These are phyloP conservation scores for Phytophthora podocarpi DNA, from an alignment of 352 stramenopile species.

Conservation along the genomic window DNA sequence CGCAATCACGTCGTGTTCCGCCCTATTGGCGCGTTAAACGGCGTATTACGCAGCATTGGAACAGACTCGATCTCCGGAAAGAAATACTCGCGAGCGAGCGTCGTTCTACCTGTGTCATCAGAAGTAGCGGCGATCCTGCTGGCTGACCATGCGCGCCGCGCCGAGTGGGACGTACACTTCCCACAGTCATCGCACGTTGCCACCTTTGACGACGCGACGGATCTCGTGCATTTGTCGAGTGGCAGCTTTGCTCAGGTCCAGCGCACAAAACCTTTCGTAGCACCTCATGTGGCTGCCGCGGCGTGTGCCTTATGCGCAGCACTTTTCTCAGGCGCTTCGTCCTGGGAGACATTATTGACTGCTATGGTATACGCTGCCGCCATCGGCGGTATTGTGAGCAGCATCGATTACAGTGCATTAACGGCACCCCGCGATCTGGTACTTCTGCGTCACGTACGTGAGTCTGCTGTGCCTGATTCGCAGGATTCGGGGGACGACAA, in stretches of 20 bases:
- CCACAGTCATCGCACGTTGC: conserved; percentile 63
- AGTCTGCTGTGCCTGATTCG: conserved; percentile 56
- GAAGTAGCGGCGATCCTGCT: conserved; percentile 71
- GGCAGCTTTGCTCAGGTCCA: conserved; percentile 47
- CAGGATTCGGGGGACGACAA: conserved; percentile 39
- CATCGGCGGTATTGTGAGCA: conserved; percentile 49
- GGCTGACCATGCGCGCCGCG: conserved; percentile 65
- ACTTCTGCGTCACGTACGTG: conserved; percentile 75
- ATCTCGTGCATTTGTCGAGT: conserved; percentile 71
- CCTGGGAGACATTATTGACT: conserved; percentile 53
- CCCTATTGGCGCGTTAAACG: conserved; percentile 52
- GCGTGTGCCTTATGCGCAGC: conserved; percentile 48
- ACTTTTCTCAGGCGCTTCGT: conserved; percentile 40
- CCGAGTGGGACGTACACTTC: conserved; percentile 85
- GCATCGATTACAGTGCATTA: conserved; percentile 56
- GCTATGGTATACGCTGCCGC: conserved; percentile 60
- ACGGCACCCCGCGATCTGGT: conserved; percentile 69
- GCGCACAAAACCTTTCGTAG: conserved; percentile 52
- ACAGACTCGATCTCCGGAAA: conserved; percentile 41
- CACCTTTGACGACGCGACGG: conserved; percentile 75
- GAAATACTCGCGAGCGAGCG: conserved; percentile 63
- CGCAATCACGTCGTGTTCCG: conserved; percentile 63
- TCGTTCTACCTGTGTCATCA: conserved; percentile 67
- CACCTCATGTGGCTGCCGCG: conserved; percentile 52
- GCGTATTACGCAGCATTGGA: conserved; percentile 67